Evolutionary conservation across 2,329 filamentous ascomycete genomes (phyloP).

Genomic region (Aspergillus tamarii): DNA sequence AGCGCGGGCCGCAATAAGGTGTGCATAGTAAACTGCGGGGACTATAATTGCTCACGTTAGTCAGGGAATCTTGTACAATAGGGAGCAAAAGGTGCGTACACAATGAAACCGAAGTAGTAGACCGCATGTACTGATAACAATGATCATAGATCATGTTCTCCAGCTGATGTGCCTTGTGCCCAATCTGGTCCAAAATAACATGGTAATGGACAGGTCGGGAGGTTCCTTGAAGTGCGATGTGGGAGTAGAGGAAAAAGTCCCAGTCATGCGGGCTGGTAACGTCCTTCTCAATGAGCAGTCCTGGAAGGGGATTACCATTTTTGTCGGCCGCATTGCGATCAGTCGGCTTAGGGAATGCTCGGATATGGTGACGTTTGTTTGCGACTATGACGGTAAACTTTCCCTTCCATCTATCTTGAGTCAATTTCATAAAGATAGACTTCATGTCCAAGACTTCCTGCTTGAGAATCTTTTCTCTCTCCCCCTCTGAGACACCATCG

Average conservation of each 20-base stretch:
- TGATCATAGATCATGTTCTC: conserved; percentile 93
- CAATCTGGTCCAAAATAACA: conserved; percentile 80
- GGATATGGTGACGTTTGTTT: conserved; percentile 91
- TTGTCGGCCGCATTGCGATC: conserved; percentile 61
- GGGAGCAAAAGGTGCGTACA: conserved; percentile 41
- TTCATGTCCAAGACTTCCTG: conserved; percentile 77
- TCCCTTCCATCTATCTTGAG: conserved; percentile 48
- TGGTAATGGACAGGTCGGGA: conserved; percentile 91
- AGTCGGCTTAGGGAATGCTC: conserved; percentile 76
- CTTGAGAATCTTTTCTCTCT: conserved; percentile 78
- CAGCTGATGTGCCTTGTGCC: conserved; percentile 67
- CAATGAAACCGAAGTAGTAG: conserved; percentile 87
- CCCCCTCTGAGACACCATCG: conserved; percentile 86
- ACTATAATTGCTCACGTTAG: conserved; percentile 35
- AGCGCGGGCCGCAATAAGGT: conserved; percentile 81
- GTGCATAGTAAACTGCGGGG: conserved; percentile 94
- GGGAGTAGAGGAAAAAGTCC: conserved; percentile 77
- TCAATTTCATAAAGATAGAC: conserved; percentile 53
- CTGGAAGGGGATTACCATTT: conserved; percentile 81
- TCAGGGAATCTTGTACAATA: not conserved
- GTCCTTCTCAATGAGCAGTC: conserved; percentile 83
- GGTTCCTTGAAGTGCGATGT: conserved; percentile 88
- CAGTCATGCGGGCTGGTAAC: conserved; percentile 90
- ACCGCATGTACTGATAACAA: conserved; percentile 89
- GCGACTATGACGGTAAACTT: conserved; percentile 86